Evolutionary conservation across 805 yeast genomes (phyloP).

Genomic region (Millerozyma miso): DNA sequence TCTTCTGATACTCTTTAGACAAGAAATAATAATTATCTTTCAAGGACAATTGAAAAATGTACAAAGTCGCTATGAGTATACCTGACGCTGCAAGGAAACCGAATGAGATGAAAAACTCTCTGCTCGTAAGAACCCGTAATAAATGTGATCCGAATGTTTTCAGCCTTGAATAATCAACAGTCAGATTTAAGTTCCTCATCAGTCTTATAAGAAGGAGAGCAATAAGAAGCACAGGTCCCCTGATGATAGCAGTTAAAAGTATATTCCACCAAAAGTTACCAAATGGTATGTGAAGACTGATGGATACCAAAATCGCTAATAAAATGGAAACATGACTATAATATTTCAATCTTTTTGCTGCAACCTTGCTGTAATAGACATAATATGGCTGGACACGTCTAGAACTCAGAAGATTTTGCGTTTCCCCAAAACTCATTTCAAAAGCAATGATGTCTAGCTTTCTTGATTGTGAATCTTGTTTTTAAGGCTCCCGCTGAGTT

Average conservation of each 20-base stretch:
- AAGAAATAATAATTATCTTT: conserved; percentile 24
- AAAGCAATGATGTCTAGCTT: background rate
- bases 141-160: conserved; percentile 33
- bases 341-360: conserved; percentile 31
- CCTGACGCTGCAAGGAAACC: conserved; percentile 21
- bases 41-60: conserved; percentile 25
- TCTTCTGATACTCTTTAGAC: conserved; percentile 36
- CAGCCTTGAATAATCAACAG: conserved; percentile 27
- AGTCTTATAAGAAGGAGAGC: conserved; percentile 25
- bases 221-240: conserved; percentile 28
- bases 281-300: conserved; percentile 24
- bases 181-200: conserved; percentile 19
- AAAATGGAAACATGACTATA: conserved; percentile 28
- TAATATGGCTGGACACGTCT: conserved; percentile 4
- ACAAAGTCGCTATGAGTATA: conserved; percentile 18
- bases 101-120: conserved; percentile 13
- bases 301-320: conserved; percentile 20
- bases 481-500: background rate
- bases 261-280: conserved; percentile 30
- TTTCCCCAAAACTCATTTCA: background rate
- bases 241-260: conserved; percentile 16
- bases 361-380: conserved; percentile 23
- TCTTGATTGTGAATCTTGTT: background rate
- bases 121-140: conserved; percentile 16
- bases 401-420: background rate